Conservation (phyloP, 768 basidiomycete genomes). For the Panus rudis region DNA sequence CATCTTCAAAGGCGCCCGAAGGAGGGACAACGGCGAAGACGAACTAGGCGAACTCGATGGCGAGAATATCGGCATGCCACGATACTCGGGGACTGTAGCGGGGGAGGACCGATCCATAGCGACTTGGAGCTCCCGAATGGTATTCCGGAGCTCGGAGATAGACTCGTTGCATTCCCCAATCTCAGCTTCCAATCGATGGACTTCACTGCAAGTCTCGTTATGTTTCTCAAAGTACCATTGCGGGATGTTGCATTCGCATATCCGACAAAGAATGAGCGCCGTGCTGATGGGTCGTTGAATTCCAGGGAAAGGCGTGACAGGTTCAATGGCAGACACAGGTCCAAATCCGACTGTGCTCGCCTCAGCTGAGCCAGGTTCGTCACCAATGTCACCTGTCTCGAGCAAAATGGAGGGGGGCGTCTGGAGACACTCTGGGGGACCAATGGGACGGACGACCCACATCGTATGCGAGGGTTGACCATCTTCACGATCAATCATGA, state of each 20-base stretch:
- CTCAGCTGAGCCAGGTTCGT: conserved; percentile 28
- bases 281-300: conserved; percentile 72
- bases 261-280: conserved; percentile 87
- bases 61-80: conserved; percentile 77
- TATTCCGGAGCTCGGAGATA: conserved; percentile 78
- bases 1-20: conserved; percentile 60
- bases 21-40: conserved; percentile 70
- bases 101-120: conserved; percentile 72
- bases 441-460: conserved; percentile 91
- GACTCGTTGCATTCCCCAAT: conserved; percentile 92
- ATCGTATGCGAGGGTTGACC: conserved; percentile 90
- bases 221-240: conserved; percentile 99
- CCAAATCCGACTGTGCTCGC: conserved; percentile 34
- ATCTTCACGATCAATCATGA: conserved; percentile 90
- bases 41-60: conserved; percentile 67
- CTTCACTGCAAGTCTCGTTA: conserved; percentile 97
- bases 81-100: conserved; percentile 68
- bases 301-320: conserved; percentile 67
- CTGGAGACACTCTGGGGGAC: conserved; percentile 61
- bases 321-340: conserved; percentile 20
- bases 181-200: conserved; percentile 93
- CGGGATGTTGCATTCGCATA: conserved; percentile 94
- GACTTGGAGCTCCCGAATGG: conserved; percentile 70
- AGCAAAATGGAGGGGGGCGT: conserved; percentile 56
- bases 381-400: conserved; percentile 37